Conservation (phyloP, 208 protist genomes). For the Acanthamoeba divionensis region DNA sequence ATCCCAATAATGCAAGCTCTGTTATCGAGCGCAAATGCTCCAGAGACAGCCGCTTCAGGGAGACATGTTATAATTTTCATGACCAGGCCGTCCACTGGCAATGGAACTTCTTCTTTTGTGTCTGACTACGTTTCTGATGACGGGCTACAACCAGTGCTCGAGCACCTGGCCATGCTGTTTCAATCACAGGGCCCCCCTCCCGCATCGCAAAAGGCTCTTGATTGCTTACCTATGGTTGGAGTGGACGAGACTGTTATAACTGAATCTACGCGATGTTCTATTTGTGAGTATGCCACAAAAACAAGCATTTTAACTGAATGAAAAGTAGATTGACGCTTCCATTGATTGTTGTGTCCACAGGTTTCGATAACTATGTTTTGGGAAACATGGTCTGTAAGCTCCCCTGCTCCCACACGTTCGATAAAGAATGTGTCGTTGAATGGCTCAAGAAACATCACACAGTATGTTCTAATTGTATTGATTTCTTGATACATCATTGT, state of each 20-base stretch:
- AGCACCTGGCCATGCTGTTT: no score
- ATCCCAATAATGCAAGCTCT: no score
- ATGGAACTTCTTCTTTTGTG: no score
- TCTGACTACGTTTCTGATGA: no score
- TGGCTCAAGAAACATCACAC: conserved; percentile 7
- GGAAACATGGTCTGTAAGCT: background rate
- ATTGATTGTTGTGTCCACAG: no score
- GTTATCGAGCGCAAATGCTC: no score
- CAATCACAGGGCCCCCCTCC: background rate
- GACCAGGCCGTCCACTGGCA: no score
- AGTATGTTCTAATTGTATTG: background rate
- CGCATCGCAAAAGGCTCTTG: background rate
- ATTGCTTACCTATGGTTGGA: background rate
- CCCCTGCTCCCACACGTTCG: background rate
- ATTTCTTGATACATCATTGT: background rate
- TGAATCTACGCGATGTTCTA: background rate
- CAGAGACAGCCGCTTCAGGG: no score
- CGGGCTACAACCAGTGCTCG: no score
- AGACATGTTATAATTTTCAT: no score
- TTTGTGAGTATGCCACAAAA: no score
- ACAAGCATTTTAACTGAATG: no score
- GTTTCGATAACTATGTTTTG: background rate
- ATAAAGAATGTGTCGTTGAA: background rate
- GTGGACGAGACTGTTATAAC: background rate
- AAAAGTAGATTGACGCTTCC: background rate